These are phyloP conservation scores for Pascua guehoae DNA, from an alignment of 1,284 basidiomycete genomes.

Conservation along the genomic window DNA sequence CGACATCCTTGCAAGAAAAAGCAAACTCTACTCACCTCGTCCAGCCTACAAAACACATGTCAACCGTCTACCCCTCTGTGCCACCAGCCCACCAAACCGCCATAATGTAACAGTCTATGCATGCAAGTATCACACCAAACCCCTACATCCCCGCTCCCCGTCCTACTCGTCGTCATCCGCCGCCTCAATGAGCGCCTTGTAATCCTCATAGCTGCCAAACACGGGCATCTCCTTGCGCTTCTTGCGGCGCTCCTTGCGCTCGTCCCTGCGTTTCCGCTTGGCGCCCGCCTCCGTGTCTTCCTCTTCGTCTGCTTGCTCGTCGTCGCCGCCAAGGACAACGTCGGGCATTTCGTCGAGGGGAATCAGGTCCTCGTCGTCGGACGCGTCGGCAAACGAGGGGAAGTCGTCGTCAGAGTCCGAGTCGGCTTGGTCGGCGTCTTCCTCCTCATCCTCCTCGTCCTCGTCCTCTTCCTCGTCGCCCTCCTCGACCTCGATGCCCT, in stretches of 20 bases:
- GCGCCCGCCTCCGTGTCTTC: constrained; percentile 54
- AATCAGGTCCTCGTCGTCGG: constrained; percentile 49
- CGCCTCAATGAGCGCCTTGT: constrained; percentile 86
- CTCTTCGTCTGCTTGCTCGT: constrained; percentile 49
- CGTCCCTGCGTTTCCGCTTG: constrained; percentile 54
- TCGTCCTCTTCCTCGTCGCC: constrained; percentile 35
- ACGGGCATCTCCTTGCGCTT: constrained; percentile 77
- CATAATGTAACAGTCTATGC: no score
- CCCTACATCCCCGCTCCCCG: no score
- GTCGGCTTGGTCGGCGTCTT: constrained; percentile 20
- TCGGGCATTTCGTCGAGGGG: constrained; percentile 48
- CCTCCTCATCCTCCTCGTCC: constrained; percentile 20
- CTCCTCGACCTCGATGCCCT: constrained; percentile 34
- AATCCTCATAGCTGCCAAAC: constrained; percentile 94
- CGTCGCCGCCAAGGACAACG: constrained; percentile 39
- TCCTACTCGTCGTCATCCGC: constrained; percentile 58
- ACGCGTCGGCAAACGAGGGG: constrained; percentile 36
- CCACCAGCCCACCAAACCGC: no score
- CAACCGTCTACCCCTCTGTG: no score
- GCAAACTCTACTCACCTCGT: no score
- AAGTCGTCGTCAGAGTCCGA: constrained; percentile 18
- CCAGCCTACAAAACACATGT: no score
- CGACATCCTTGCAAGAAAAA: no score
- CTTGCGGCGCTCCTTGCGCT: constrained; percentile 54
- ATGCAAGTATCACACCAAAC: no score